Percentiles rank a stretch among this genome's conserved stretches.
These are phyloP conservation scores for Boletus rubescentipes DNA, from an alignment of 768 basidiomycete species.

Conservation along the genomic window DNA sequence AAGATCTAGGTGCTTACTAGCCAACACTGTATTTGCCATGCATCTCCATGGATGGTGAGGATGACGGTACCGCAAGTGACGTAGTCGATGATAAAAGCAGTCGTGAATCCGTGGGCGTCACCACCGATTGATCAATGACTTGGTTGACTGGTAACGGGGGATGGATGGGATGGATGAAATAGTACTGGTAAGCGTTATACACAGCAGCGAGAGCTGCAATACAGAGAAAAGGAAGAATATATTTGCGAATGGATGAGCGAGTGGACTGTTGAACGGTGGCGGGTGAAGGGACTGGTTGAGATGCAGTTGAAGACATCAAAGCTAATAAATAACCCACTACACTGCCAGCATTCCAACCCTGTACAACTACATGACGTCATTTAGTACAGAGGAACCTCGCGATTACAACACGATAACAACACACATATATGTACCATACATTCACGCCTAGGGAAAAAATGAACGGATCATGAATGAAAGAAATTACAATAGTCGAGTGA, in stretches of 20 bases:
- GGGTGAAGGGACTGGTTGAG: slow-evolving; percentile 20
- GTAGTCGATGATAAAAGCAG: slow-evolving; percentile 3
- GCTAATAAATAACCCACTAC: slow-evolving; percentile 7
- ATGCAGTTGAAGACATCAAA: slow-evolving; percentile 22
- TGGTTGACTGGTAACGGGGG: slow-evolving; percentile 12
- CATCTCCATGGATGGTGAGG: slow-evolving; percentile 35
- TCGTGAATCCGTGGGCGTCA: slow-evolving; percentile 8
- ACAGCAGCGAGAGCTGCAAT: slow-evolving; percentile 39
- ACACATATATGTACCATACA: too few relatives aligned
- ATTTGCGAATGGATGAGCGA: slow-evolving; percentile 28
- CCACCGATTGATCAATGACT: slow-evolving; percentile 14
- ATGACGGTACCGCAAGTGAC: slow-evolving; percentile 10
- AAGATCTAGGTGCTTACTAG: slow-evolving; percentile 55
- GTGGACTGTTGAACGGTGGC: slow-evolving; percentile 23
- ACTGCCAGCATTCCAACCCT: slow-evolving; percentile 19
- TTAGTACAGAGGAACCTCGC: not conserved
- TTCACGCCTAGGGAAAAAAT: too few relatives aligned
- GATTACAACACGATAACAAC: not conserved
- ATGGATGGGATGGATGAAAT: slow-evolving; percentile 23
- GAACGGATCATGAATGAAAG: not conserved
- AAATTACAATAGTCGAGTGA: slow-evolving; percentile 60
- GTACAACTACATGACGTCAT: slow-evolving; percentile 19
- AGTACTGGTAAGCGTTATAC: slow-evolving; percentile 44
- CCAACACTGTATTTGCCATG: slow-evolving; percentile 73
- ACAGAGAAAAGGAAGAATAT: slow-evolving; percentile 35